Base-by-base conservation (phyloP, 2,329 filamentous ascomycete species). In the Leptographium lundbergii region DNA sequence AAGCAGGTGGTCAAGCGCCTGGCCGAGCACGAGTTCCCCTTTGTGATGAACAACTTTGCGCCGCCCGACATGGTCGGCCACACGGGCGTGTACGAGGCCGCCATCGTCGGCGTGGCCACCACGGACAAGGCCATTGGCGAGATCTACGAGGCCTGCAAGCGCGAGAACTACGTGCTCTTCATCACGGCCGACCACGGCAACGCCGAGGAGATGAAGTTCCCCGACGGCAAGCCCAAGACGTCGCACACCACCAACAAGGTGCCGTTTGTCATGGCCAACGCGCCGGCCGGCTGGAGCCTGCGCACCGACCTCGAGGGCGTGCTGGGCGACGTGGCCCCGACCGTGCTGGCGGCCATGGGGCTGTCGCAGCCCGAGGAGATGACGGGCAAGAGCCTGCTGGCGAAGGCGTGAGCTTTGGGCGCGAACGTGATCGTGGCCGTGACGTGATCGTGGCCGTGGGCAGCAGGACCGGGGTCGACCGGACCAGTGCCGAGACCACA, bases 31-130 rank as follows among this genome's bases (percentile, higher is more conserved):
- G 85, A 88, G 70, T 96, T 91, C 75, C 91, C 94, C 70, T 97
- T 99, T 70, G 80, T 99, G 73, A 99, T 99, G 94, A 96, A 97
- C 85, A 99, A 99, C 84, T 97, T 99, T 75, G 94, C 94, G 50
- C 94, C 94, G 50, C 94, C 94, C 22, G 94, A 99, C 77, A 99
- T 99, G 94, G 94, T 99, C 65, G 94, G 94, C 66, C 94, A 99
- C 78, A 99, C 94, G 13, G 94, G 94, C 70, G 91, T 96, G 61
- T 97, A 97, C 75, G 87, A 97, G 67, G 92, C 94, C 34, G 94
- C 94, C 60, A 86, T 99, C 63, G 71, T 94, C 69, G 94, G 86
- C 67, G 87, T 87, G 66, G 80, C 85, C 65, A 86, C 92, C 65
- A 99, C 94, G 14, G 94, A 99, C 74, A 89, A 88, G 77, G 92